A percentile compares a stretch with the other conserved stretches of the same genome.
Conservation (phyloP, 768 basidiomycete genomes). For the Leccinum barrowsii region DNA sequence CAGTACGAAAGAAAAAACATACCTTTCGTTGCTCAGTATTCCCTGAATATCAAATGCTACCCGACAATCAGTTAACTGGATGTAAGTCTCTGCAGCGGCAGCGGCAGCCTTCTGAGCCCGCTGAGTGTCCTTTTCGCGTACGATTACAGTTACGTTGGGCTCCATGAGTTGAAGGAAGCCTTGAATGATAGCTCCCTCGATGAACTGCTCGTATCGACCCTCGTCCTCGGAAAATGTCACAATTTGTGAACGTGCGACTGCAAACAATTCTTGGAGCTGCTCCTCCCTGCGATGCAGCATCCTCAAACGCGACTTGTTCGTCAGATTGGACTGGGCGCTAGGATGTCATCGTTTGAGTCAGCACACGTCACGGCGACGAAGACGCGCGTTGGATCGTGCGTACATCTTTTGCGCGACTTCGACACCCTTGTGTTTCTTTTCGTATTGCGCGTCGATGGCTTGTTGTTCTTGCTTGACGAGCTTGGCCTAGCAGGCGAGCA, state of each 20-base stretch:
- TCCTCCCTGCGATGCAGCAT: conserved; percentile 91
- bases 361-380: not conserved
- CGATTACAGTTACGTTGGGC: conserved; percentile 58
- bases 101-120: conserved; percentile 60
- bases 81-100: conserved; percentile 63
- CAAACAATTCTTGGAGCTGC: conserved; percentile 85
- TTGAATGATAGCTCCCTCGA: conserved; percentile 83
- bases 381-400: conserved; percentile 22
- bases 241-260: conserved; percentile 61
- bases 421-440: conserved; percentile 93
- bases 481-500: conserved; percentile 63
- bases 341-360: not conserved
- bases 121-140: conserved; percentile 64
- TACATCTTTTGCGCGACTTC: conserved; percentile 97
- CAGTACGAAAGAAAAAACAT: conserved; percentile 19
- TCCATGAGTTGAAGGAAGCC: conserved; percentile 83
- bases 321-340: conserved; percentile 92
- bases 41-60: conserved; percentile 59
- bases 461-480: conserved; percentile 95
- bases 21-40: conserved; percentile 66
- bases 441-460: conserved; percentile 89
- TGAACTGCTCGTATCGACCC: conserved; percentile 72
- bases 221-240: conserved; percentile 60
- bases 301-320: conserved; percentile 91
- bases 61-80: conserved; percentile 71